A percentile compares a stretch with the other conserved stretches of the same genome.
Evolutionary conservation across 768 basidiomycete genomes (phyloP).

Genomic region (Lactarius deliciosus): DNA sequence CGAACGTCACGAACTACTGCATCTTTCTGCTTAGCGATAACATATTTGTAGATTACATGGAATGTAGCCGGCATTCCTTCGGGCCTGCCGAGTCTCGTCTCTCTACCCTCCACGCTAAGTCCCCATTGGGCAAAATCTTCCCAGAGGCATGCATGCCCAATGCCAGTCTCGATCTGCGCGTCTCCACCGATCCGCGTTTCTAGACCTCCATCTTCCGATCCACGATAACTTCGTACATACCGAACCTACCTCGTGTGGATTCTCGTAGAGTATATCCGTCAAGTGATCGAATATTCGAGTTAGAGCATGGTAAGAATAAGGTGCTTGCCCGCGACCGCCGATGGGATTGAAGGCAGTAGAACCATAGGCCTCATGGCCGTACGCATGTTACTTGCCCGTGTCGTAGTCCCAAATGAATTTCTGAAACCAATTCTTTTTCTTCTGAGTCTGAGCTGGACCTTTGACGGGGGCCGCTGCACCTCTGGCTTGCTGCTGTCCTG

Average conservation of each 20-base stretch:
- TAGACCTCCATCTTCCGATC: not conserved
- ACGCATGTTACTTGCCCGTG: not conserved
- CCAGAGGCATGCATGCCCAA: not conserved
- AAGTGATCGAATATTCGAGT: not conserved
- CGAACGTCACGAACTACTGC: not conserved
- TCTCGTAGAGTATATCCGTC: not conserved
- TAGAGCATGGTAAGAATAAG: not conserved
- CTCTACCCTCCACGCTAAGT: not conserved
- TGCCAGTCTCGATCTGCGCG: not conserved
- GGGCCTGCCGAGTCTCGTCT: not conserved
- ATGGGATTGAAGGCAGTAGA: not conserved
- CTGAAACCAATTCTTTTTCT: not conserved
- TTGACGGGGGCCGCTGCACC: not conserved
- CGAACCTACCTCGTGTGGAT: not conserved
- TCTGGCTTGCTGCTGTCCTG: not conserved
- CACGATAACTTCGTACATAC: not conserved
- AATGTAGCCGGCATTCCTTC: not conserved
- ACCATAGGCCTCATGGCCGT: not conserved
- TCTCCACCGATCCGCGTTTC: not conserved
- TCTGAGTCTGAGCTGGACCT: not conserved
- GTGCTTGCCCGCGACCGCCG: not conserved
- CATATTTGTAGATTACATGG: not conserved
- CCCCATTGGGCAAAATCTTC: not conserved
- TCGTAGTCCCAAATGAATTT: not conserved
- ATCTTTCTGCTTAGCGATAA: not conserved